Percentiles rank a stretch among this genome's conserved stretches.
These are phyloP conservation scores for Miamiensis avidus DNA, from an alignment of 169 alveolate genomes.

Conservation along the genomic window DNA sequence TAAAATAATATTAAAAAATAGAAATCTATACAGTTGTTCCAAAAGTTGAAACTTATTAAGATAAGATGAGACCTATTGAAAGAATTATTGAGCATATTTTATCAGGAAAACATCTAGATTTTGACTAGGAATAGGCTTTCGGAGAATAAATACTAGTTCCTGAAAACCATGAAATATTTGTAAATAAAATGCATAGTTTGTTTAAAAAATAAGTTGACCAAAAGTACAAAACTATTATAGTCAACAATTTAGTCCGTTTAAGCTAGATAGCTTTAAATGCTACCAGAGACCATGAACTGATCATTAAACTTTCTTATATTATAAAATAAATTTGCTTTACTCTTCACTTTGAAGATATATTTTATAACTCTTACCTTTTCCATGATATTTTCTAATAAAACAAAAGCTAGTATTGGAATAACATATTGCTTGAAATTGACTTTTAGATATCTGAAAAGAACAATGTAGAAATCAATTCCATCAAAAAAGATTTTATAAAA, in stretches of 20 bases:
- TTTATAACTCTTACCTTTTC: too few relatives aligned
- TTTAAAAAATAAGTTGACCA: too few relatives aligned
- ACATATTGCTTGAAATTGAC: neutral
- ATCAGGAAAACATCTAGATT: neutral
- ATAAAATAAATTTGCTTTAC: neutral
- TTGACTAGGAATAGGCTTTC: neutral
- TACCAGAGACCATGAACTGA: neutral
- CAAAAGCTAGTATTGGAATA: neutral
- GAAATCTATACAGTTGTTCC: neutral
- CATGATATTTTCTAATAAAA: neutral
- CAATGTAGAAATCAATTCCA: too few relatives aligned
- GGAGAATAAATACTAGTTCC: neutral
- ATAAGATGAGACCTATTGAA: neutral
- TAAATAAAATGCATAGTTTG: neutral
- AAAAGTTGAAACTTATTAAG: neutral
- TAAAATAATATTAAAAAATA: too few relatives aligned
- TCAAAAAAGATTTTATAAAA: too few relatives aligned
- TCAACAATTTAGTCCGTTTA: neutral
- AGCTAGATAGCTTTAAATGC: too few relatives aligned
- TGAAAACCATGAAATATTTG: neutral
- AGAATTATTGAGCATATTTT: neutral
- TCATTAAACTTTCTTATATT: neutral
- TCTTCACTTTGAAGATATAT: neutral
- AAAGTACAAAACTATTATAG: neutral
- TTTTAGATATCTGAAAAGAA: too few relatives aligned